A percentile compares a stretch with the other conserved stretches of the same genome.
These are phyloP conservation scores for Venturiaceae sp. DNA, from an alignment of 2,329 filamentous ascomycete genomes.

Conservation along the genomic window DNA sequence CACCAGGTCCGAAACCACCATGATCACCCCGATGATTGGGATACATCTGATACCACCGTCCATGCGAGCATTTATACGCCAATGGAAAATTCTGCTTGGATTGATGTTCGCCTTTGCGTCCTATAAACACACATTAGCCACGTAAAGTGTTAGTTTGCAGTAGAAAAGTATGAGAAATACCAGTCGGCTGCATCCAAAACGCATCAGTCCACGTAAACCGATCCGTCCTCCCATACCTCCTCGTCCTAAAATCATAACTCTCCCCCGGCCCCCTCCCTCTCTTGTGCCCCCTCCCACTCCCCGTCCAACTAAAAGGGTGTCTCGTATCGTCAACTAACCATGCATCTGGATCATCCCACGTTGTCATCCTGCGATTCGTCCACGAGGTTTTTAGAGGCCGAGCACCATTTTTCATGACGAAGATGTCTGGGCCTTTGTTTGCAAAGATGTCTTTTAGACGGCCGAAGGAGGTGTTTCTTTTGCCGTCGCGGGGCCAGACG, in stretches of 20 bases:
- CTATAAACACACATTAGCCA: background rate
- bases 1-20: background rate
- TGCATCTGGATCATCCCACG: constrained; percentile 13
- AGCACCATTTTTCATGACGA: constrained; percentile 28
- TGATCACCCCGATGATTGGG: background rate
- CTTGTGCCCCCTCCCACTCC: constrained; percentile 11
- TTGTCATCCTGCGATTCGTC: constrained; percentile 1
- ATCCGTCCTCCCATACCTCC: constrained; percentile 21
- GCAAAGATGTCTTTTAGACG: constrained; percentile 32
- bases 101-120: background rate
- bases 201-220: constrained; percentile 21
- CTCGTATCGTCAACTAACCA: constrained; percentile 4
- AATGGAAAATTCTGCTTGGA: background rate
- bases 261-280: constrained; percentile 10
- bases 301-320: background rate
- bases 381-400: constrained; percentile 16
- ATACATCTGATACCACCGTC: constrained; percentile 1
- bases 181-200: background rate
- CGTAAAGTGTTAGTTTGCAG: background rate
- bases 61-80: constrained; percentile 1
- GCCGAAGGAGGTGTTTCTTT: constrained; percentile 22
- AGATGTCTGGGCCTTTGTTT: constrained; percentile 35
- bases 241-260: constrained; percentile 25
- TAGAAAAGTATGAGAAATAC: background rate
- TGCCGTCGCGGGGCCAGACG: constrained; percentile 35